Percentiles rank a stretch among this genome's conserved stretches.
phyloP scores from a whole-genome alignment of 192 early-diverging fungal genomes.

The Gamsiella multidivaricata region DNA sequence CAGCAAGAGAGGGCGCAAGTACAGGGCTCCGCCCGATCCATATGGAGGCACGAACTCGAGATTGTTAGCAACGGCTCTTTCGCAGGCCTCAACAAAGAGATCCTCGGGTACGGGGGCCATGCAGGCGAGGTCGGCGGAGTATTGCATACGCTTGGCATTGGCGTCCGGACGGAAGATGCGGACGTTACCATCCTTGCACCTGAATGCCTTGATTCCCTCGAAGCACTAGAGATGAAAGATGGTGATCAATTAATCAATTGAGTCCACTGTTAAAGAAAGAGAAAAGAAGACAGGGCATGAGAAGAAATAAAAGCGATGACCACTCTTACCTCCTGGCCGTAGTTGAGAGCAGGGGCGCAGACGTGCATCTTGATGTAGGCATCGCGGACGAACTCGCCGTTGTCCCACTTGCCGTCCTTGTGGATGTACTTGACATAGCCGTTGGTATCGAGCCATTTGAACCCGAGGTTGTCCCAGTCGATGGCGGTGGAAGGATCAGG shows the following conservation, averaged over 20 bases:
- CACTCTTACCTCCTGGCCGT: constrained; percentile 72
- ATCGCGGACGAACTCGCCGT: constrained; percentile 65
- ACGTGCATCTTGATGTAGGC: constrained; percentile 71
- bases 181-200: constrained; percentile 72
- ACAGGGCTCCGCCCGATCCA: constrained; percentile 73
- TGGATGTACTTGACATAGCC: constrained; percentile 72
- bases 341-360: constrained; percentile 74
- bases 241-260: no score
- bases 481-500: constrained; percentile 56
- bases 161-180: constrained; percentile 78
- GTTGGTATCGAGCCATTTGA: constrained; percentile 72
- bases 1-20: constrained; percentile 78
- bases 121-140: constrained; percentile 62
- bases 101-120: constrained; percentile 72
- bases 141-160: constrained; percentile 71
- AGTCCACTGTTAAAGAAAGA: no score
- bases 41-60: constrained; percentile 81
- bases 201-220: constrained; percentile 86
- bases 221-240: constrained; percentile 68
- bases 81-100: constrained; percentile 71
- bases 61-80: constrained; percentile 68
- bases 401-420: constrained; percentile 70
- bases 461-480: constrained; percentile 76
- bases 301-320: background rate
- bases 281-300: background rate